These are phyloP conservation scores for Fusarium tjaetaba DNA, from an alignment of 2,329 filamentous ascomycete species.

Conservation along the genomic window DNA sequence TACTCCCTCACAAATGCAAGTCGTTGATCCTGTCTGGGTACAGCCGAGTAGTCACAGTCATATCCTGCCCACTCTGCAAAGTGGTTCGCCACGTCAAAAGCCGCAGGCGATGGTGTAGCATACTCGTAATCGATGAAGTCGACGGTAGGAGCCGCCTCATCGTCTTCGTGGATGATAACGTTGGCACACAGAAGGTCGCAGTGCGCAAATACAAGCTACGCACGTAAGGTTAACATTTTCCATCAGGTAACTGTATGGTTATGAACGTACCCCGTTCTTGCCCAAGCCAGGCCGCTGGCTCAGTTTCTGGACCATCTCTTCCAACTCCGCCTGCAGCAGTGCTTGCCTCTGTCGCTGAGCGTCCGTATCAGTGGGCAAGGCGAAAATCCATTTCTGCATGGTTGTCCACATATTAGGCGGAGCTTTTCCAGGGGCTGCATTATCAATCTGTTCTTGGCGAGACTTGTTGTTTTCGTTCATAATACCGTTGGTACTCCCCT, in stretches of 20 bases:
- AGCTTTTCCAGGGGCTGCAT: conserved; percentile 72
- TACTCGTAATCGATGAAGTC: conserved; percentile 99
- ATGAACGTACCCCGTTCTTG: conserved; percentile 71
- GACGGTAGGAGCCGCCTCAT: conserved; percentile 53
- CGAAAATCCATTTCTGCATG: conserved; percentile 94
- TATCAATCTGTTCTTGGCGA: conserved; percentile 56
- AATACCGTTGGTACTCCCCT: conserved; percentile 44
- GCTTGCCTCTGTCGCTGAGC: conserved; percentile 74
- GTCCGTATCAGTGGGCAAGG: conserved; percentile 78
- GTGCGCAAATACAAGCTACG: conserved; percentile 87
- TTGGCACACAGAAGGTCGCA: conserved; percentile 97
- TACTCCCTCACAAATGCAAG: conserved; percentile 87
- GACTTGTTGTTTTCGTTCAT: conserved; percentile 40
- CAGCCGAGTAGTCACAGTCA: conserved; percentile 86
- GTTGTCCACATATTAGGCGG: conserved; percentile 94
- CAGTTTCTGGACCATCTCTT: conserved; percentile 74
- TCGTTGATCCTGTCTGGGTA: conserved; percentile 82
- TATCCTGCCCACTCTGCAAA: conserved; percentile 99
- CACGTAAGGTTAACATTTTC: conserved; percentile 22
- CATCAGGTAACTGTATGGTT: background rate
- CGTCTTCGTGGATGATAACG: conserved; percentile 77
- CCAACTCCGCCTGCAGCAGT: conserved; percentile 78
- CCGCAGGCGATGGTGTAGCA: conserved; percentile 90
- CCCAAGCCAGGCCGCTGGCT: conserved; percentile 82
- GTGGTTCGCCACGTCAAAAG: conserved; percentile 97